Evolutionary conservation across 148 eudicot species (phyloP), one percentile per base, ranked within the genome.

Genomic region (Cornus suecica): DNA sequence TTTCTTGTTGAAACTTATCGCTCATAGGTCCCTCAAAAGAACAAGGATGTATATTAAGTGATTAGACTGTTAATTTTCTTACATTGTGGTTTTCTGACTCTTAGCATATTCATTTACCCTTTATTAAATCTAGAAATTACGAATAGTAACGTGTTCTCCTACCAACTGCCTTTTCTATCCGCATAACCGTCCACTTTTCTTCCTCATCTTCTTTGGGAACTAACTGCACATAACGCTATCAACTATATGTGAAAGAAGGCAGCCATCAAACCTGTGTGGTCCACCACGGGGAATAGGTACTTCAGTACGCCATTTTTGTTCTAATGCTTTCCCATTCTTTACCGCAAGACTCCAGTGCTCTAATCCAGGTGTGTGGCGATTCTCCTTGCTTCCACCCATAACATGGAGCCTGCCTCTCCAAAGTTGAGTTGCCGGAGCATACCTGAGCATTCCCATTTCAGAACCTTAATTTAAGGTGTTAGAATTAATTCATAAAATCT

Each of bases 341-440:
- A 85, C 85, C 37, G 79, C 81, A 74, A 85, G 74, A 72, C 88
- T 85, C 88, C 88, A 85, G 69, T 85, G 88, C 24, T 85, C 88
- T 37, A 69, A 15, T 29, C 79, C 83, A 54, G 88, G 88, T 2
- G 88, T 79, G 64, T 85, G 85, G 15, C 88, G 83, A 48, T 85
- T 85, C 76, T 82, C 85, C 69, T 77, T 79, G 74, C 88, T 82
- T 62, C 88, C 88, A 29, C 88, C 88, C 85, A 85, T 85, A 67
- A 85, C 88, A 77, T 85, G 88, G 27, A 85, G 83, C 65, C 88
- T 85, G 27, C 88, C 88, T 68, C 68, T 85, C 88, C 88, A 85
- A 34, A 85, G 74, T 70, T 82, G 83, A 54, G 85, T 82, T 23
- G 88, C 88, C 10, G 88, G 81, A 48, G 88, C 88, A 77, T 85